Evolutionary conservation across 1,139 yeast species (phyloP), one percentile per base, ranked within the genome.

Genomic region (Debaryomycetaceae sp.): DNA sequence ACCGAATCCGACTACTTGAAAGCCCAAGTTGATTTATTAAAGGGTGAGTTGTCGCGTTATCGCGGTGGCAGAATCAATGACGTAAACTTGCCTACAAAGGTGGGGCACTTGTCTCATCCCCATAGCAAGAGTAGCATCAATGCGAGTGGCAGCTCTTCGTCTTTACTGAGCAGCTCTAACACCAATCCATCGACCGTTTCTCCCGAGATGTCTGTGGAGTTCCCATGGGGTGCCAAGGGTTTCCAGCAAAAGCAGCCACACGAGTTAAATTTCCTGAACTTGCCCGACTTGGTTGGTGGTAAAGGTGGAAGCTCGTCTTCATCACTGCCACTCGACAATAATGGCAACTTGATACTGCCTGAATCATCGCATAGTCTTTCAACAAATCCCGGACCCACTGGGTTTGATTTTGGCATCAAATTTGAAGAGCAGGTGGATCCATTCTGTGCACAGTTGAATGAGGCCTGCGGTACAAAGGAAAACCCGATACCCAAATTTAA

Each of bases 391-490:
- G 58, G 53, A 25, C 34, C 30, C 9, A 19, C 10, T 19, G 29
- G 23, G 13, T 40, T 40, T 16, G 52, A 48, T 15, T 39, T 51
- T 24, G 39, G 45, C 8, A 41, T 44, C 12, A 50, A 48, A 18
- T 68, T 65, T 40, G 72, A 67, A 23, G 74, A 68, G 40, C 55
- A 63, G 40, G 53, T 61, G 13, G 70, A 67, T 40, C 80, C 79
- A 29, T 89, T 89, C 49, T 89, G 97, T 50, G 73, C 71, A 17
- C 75, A 78, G 46, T 65, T 89, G 45, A 74, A 75, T 40, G 72
- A 78, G 51, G 96, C 89, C 1, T 89, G 97, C 56, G 96, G 96
- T 12, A 80, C 80, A n/a, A 78, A 67, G 48, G 65, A 65, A 18
- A 60, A 72, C 38, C 95, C 95, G 3, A 54, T 79, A 6, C 95